These are phyloP conservation scores for Ophiosphaerella herpotricha DNA, from an alignment of 2,329 filamentous ascomycete genomes.

Conservation along the genomic window DNA sequence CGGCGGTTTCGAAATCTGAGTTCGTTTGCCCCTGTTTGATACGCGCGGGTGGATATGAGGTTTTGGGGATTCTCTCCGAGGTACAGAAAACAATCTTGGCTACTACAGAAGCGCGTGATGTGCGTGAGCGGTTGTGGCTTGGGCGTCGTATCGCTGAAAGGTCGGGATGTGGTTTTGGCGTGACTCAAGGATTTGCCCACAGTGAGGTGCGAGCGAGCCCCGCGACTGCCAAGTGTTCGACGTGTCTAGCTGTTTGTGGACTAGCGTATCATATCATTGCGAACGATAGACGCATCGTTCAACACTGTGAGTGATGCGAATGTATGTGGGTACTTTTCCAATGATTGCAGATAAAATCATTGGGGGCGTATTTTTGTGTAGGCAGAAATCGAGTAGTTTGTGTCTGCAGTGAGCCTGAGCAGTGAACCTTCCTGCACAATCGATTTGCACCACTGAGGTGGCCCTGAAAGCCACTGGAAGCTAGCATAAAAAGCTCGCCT, in stretches of 20 bases:
- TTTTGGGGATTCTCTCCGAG: neutral
- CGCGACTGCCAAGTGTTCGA: conserved; percentile 3
- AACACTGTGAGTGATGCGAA: too few relatives aligned
- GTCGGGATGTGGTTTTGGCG: conserved; percentile 7
- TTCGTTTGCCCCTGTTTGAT: neutral
- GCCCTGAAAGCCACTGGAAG: too few relatives aligned
- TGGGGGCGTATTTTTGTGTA: too few relatives aligned
- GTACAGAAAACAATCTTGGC: too few relatives aligned
- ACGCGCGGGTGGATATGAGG: neutral
- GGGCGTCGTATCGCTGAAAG: conserved; percentile 3
- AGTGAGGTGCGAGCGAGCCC: conserved; percentile 12
- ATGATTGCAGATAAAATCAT: too few relatives aligned
- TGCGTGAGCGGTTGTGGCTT: conserved; percentile 4
- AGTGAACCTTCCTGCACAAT: too few relatives aligned
- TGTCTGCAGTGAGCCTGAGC: too few relatives aligned
- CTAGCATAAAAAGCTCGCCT: too few relatives aligned
- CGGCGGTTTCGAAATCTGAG: conserved; percentile 17
- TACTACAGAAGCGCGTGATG: neutral
- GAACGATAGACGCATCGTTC: neutral
- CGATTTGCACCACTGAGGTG: too few relatives aligned
- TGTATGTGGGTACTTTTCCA: too few relatives aligned
- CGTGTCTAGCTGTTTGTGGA: too few relatives aligned
- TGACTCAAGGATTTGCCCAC: conserved; percentile 36
- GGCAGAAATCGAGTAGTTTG: too few relatives aligned
- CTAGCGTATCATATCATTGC: neutral